Conservation (phyloP, 306 rosid species). For the Quercus agrifolia region DNA sequence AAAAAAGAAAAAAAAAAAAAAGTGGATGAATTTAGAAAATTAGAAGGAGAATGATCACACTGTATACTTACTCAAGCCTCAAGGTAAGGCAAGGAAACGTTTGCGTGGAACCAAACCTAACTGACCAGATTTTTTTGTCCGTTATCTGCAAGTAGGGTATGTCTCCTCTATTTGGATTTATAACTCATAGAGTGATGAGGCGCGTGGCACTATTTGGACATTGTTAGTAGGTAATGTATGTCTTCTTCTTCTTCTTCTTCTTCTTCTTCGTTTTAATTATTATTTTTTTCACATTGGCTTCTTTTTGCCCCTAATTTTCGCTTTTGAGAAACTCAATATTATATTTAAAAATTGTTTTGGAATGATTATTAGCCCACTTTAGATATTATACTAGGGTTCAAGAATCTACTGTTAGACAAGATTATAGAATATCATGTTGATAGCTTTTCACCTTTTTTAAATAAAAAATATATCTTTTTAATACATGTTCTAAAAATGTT, state of each 20-base stretch:
- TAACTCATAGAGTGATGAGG: not conserved
- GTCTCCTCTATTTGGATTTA: not conserved
- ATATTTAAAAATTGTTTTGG: too few relatives aligned
- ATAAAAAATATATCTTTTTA: too few relatives aligned
- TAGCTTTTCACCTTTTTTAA: too few relatives aligned
- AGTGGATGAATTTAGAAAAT: too few relatives aligned
- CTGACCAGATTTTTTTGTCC: not conserved
- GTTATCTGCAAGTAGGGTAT: not conserved
- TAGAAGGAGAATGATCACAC: not conserved
- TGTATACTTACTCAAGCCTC: not conserved
- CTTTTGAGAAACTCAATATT: too few relatives aligned
- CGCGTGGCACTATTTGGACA: not conserved
- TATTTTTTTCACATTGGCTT: not conserved
- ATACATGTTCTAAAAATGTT: too few relatives aligned
- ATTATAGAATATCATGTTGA: too few relatives aligned
- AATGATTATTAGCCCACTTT: too few relatives aligned
- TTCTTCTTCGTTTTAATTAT: not conserved
- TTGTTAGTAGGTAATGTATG: not conserved
- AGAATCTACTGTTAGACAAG: too few relatives aligned
- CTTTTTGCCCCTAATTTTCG: too few relatives aligned
- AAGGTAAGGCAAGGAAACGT: not conserved
- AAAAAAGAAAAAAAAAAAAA: too few relatives aligned
- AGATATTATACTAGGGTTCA: too few relatives aligned
- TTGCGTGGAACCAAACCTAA: not conserved
- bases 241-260: not conserved